Evolutionary conservation across 1,284 basidiomycete genomes (phyloP).

Genomic region (Wallemia mellicola): DNA sequence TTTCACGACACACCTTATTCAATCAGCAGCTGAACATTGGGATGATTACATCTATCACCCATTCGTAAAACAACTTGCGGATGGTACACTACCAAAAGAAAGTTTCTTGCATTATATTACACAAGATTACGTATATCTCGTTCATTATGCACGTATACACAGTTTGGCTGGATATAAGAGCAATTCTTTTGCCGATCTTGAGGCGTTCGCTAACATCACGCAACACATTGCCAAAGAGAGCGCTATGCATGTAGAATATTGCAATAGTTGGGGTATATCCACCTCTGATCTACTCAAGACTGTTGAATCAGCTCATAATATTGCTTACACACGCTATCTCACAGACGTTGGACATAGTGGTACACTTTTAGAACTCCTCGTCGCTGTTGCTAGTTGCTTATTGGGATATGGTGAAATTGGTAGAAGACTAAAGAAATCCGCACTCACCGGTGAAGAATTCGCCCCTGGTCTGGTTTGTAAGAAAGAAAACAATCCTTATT

Average conservation of each 20-base stretch:
- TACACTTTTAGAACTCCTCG: constrained; percentile 37
- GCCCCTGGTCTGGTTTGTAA: constrained; percentile 17
- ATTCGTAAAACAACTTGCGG: constrained; percentile 43
- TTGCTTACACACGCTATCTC: constrained; percentile 60
- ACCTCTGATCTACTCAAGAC: constrained; percentile 28
- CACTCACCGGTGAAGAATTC: constrained; percentile 22
- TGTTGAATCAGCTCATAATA: constrained; percentile 36
- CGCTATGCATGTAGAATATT: constrained; percentile 22
- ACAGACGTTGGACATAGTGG: constrained; percentile 43
- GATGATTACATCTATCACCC: constrained; percentile 49
- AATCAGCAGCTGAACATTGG: constrained; percentile 28
- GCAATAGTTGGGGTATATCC: constrained; percentile 34
- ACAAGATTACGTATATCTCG: constrained; percentile 23
- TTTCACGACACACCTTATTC: constrained; percentile 35
- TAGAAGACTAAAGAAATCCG: constrained; percentile 22
- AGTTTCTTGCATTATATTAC: constrained; percentile 60
- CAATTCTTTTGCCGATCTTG: constrained; percentile 30
- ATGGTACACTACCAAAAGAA: constrained; percentile 31
- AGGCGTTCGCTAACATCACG: constrained; percentile 33
- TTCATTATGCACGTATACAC: constrained; percentile 22
- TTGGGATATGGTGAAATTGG: constrained; percentile 89
- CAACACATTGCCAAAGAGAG: constrained; percentile 34
- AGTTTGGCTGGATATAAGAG: constrained; percentile 46
- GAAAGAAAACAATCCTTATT: constrained; percentile 37
- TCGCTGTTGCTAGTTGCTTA: constrained; percentile 59